These are phyloP conservation scores for Candida anutae DNA, from an alignment of 1,139 yeast species.

Conservation along the genomic window DNA sequence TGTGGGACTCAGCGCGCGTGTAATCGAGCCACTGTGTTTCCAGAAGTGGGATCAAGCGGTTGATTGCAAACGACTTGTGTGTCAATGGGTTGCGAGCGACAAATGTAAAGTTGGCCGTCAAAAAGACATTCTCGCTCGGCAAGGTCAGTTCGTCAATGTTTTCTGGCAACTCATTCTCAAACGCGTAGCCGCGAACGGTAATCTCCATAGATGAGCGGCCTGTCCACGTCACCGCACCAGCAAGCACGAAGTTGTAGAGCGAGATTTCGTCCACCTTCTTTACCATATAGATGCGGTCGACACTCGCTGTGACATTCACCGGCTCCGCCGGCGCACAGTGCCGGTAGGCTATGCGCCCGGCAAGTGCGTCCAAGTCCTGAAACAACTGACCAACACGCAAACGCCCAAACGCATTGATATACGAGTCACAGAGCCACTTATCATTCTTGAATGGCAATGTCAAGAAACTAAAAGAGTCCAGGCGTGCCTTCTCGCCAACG, in stretches of 20 bases:
- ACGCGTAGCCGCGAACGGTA: slow-evolving; percentile 79
- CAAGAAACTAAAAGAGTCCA: slow-evolving; percentile 69
- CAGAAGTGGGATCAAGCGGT: slow-evolving; percentile 64
- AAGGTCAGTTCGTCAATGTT: slow-evolving; percentile 40
- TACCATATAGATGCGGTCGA: slow-evolving; percentile 83
- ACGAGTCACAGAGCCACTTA: slow-evolving; percentile 74
- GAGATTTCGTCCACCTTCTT: slow-evolving; percentile 75
- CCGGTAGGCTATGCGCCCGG: slow-evolving; percentile 79
- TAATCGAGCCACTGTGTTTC: slow-evolving; percentile 77
- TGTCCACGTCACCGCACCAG: slow-evolving; percentile 90
- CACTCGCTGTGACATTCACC: slow-evolving; percentile 89
- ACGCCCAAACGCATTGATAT: slow-evolving; percentile 82
- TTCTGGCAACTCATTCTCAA: slow-evolving; percentile 42
- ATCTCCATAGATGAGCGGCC: slow-evolving; percentile 95
- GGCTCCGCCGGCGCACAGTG: slow-evolving; percentile 91
- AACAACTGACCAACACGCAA: slow-evolving; percentile 86
- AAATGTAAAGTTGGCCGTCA: slow-evolving; percentile 88
- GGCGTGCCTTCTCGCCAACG: slow-evolving; percentile 64
- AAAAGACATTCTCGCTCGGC: slow-evolving; percentile 43
- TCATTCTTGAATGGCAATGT: slow-evolving; percentile 80
- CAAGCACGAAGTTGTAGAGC: slow-evolving; percentile 68
- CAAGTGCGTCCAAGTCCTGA: slow-evolving; percentile 85
- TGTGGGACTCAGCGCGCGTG: slow-evolving; percentile 83
- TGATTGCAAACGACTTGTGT: slow-evolving; percentile 79
- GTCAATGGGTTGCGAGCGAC: slow-evolving; percentile 92